Evolutionary conservation across 495 filamentous ascomycete species (phyloP).

Genomic region (Penicillium alfredii): DNA sequence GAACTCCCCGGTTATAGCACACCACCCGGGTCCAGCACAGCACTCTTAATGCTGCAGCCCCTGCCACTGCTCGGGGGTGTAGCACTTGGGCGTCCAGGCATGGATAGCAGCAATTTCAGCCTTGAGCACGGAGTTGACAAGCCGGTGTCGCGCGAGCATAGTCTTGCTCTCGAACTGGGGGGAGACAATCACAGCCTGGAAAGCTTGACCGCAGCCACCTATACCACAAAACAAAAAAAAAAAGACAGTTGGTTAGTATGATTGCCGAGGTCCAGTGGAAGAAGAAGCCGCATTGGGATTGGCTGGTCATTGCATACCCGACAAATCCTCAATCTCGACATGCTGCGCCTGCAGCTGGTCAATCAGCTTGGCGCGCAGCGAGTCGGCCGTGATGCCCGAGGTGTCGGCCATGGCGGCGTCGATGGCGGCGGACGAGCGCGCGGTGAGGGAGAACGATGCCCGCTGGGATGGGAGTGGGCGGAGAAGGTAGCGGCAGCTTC

Average conservation of each 20-base stretch:
- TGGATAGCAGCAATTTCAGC: slow-evolving; percentile 93
- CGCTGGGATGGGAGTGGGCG: slow-evolving; percentile 21
- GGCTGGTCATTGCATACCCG: slow-evolving; percentile 70
- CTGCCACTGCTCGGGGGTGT: slow-evolving; percentile 91
- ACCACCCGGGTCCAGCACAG: not conserved
- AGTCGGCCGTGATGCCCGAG: slow-evolving; percentile 61
- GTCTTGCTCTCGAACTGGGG: slow-evolving; percentile 81
- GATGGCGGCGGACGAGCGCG: slow-evolving; percentile 35
- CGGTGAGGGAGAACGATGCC: slow-evolving; percentile 35
- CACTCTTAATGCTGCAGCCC: slow-evolving; percentile 47
- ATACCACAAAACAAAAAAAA: slow-evolving; percentile 3
- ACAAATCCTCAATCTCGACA: slow-evolving; percentile 90
- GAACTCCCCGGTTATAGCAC: too few species aligned
- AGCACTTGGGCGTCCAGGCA: slow-evolving; percentile 97
- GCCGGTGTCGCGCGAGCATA: slow-evolving; percentile 77
- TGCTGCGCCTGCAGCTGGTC: slow-evolving; percentile 71
- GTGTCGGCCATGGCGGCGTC: slow-evolving; percentile 45
- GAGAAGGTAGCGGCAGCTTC: slow-evolving; percentile 42
- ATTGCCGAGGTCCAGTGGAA: too few species aligned
- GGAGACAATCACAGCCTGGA: slow-evolving; percentile 86
- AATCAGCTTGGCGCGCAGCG: slow-evolving; percentile 61
- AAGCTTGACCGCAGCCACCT: slow-evolving; percentile 96
- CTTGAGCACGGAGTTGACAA: slow-evolving; percentile 83
- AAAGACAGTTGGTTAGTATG: too few species aligned
- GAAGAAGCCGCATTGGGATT: too few species aligned